phyloP scores from a whole-genome alignment of 1,284 basidiomycete genomes.

The Xanthoconium separans region DNA sequence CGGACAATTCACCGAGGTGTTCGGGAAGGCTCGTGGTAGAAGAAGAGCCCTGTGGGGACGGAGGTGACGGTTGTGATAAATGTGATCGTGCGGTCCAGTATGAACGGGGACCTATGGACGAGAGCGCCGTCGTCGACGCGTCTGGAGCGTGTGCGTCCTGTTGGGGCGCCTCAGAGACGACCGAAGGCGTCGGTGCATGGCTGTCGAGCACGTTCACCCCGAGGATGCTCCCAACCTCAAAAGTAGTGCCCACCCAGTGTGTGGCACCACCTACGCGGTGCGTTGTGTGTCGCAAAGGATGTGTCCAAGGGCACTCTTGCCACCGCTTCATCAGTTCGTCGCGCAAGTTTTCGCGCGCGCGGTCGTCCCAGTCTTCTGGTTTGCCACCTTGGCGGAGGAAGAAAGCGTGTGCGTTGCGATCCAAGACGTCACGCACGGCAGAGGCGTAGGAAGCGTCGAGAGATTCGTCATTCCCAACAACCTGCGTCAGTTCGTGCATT shows the following conservation, averaged over 20 bases:
- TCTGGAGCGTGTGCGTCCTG: constrained; percentile 3
- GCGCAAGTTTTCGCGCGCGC: constrained; percentile 47
- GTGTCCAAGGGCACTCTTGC: constrained; percentile 65
- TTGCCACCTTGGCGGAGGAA: constrained; percentile 63
- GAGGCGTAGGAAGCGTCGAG: constrained; percentile 34
- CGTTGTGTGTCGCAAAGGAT: constrained; percentile 40
- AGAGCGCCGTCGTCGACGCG: constrained; percentile 22
- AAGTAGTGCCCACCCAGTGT: constrained; percentile 71
- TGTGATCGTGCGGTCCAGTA: constrained; percentile 25
- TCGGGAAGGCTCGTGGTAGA: constrained; percentile 20
- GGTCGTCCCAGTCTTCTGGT: constrained; percentile 63
- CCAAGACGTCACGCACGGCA: constrained; percentile 40
- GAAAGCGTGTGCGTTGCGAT: constrained; percentile 58
- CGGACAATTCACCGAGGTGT: constrained; percentile 11
- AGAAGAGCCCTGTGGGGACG: constrained; percentile 10
- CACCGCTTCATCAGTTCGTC: constrained; percentile 62
- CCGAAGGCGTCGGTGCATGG: constrained; percentile 5
- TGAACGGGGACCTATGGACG: constrained; percentile 23
- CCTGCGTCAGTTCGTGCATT: constrained; percentile 19
- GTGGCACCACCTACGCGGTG: constrained; percentile 26
- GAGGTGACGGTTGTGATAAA: constrained; percentile 8
- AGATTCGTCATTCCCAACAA: constrained; percentile 23
- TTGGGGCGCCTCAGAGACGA: constrained; percentile 4
- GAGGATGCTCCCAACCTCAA: constrained; percentile 62
- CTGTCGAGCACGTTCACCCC: constrained; percentile 32